Evolutionary conservation across 345 rosid genomes (phyloP), one percentile per base, ranked within the genome.

Genomic region (Anastatica hierochuntica): DNA sequence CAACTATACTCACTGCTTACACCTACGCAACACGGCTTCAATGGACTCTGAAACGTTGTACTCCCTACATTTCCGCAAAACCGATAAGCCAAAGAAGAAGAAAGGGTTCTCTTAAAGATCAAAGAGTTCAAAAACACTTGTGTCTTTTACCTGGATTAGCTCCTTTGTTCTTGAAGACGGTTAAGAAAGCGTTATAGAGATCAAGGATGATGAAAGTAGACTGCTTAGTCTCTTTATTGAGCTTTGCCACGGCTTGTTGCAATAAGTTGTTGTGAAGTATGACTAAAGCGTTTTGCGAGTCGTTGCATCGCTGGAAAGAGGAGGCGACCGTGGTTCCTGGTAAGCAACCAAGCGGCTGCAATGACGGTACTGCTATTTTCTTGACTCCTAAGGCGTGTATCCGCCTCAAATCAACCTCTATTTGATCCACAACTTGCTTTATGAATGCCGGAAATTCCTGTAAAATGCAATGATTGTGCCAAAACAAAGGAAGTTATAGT

Each of bases 271-370:
- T 82, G 77, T 87, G 98, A 52, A 77, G 60, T 10, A 31, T 10
- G 6, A 69, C 82, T 0, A 81, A 73, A 0, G 26, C 19, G 65
- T 84, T 80, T 13, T 42, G 34, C 2, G 73, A 63, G 15, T 17
- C 75, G 20, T 79, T 74, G 76, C 96, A 87, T 19, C 68, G 68
- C 14, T 52, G 65, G 61, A 73, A 90, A 0, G 81, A 67, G 29
- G 70, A 49, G 0, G 12, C 15, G 1, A 15, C 2, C 1, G 96
- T 78, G 39, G 34, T 41, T 0, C 1, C 16, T 0, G 98, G 98
- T 36, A 90, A 83, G 51, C 98, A 90, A 0, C 98, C 98, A 14
- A 80, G 55, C 0, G 98, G 98, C 5, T 68, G 82, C 3, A 90
- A 49, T 8, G 67, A 48, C 0, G 73, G 56, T 11, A 82, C 78